Percentiles rank a stretch among this genome's conserved stretches.
phyloP scores from a whole-genome alignment of 1,139 yeast species.

The Ogataea hybrid region DNA sequence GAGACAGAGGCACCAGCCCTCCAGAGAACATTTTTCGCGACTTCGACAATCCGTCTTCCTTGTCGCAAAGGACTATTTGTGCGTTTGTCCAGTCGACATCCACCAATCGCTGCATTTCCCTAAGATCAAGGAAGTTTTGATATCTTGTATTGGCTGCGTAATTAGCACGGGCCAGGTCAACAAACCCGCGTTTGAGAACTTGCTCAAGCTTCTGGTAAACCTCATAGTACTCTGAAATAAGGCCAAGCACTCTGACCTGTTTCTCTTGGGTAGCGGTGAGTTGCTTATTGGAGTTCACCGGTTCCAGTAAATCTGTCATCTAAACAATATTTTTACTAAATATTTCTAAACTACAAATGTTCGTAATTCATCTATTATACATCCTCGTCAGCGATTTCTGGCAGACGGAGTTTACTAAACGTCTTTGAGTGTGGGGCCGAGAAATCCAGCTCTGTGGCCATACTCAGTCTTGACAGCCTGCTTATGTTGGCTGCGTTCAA shows the following conservation, averaged over 20 bases:
- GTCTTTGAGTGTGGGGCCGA: constrained; percentile 15
- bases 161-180: constrained; percentile 24
- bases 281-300: not conserved
- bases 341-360: not conserved
- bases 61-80: not conserved
- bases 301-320: not conserved
- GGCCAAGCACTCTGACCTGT: constrained; percentile 14
- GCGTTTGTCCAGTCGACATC: constrained; percentile 4
- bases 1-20: constrained; percentile 24
- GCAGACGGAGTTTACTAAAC: constrained; percentile 14
- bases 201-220: constrained; percentile 6
- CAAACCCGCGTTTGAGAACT: constrained; percentile 15
- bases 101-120: constrained; percentile 15
- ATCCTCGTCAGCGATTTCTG: constrained; percentile 17
- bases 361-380: constrained; percentile 1
- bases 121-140: constrained; percentile 19
- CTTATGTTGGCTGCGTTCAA: constrained; percentile 24
- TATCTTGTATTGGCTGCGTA: constrained; percentile 16
- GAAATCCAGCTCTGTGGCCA: constrained; percentile 20
- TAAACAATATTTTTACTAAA: not conserved
- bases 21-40: constrained; percentile 29
- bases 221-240: constrained; percentile 15
- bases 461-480: constrained; percentile 22
- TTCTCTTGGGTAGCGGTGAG: not conserved
- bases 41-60: constrained; percentile 12